Evolutionary conservation across 2,329 filamentous ascomycete genomes (phyloP), one percentile per base, ranked within the genome.

Genomic region (Metarhizium brunneum): DNA sequence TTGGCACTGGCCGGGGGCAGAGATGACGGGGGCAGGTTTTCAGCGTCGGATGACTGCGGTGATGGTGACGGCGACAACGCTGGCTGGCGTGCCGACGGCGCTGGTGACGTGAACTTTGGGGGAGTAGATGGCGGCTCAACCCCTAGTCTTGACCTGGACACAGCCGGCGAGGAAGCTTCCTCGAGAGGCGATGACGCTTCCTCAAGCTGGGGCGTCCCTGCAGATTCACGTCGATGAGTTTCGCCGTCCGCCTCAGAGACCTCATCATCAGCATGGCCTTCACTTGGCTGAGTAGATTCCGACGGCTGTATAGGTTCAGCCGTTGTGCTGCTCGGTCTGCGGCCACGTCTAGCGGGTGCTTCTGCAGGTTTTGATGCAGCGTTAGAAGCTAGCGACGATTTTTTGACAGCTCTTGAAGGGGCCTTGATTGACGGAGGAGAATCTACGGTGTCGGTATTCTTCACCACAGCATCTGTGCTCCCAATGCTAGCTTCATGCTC

Each of bases 21-120:
- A 5, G 84, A 84, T 1, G 86, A 88, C 0, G 88, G 88, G 1
- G 87, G 87, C 50, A 82, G 84, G 62, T 92, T 92, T 68, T 94
- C 89, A 0, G 86, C 87, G 65, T 94, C 86, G 0, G 88, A 92
- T 1, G 87, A 86, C 62, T 90, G 87, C 0, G 85, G 85, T 1
- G 87, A 88, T 18, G 80, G 80, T 0, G 86, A 88, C 0, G 84
- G 85, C 0, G 82, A 83, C 6, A 81, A 62, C 1, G 71, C 80
- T 13, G 81, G 68, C 59, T 84, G 81, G 54, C 75, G 76, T 11
- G 79, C 76, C 5, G 76, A 74, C 1, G 74, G 71, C 0, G 74
- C 74, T 1, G 79, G 74, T 1, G 76, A 77, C 29, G 71, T 65
- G 43, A 65, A 60, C 42, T 71, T 61, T 20, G 67, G 66, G 3